Evolutionary conservation across 164 flowering plant species (phyloP).

Genomic region (Annona squamosa): DNA sequence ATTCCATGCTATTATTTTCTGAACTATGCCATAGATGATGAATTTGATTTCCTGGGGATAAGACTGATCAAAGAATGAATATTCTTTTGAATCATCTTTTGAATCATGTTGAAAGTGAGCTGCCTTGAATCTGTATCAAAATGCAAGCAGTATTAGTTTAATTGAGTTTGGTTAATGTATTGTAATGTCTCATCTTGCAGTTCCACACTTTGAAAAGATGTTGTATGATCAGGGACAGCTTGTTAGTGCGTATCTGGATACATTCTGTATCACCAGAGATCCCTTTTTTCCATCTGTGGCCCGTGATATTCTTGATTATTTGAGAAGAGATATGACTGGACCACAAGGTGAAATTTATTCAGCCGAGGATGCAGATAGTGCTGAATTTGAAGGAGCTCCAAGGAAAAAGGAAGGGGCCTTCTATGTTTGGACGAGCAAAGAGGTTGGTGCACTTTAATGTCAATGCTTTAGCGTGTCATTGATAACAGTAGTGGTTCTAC

Average conservation of each 20-base stretch:
- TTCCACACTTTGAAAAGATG: conserved; percentile 99
- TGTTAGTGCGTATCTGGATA: conserved; percentile 70
- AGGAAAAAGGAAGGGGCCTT: conserved; percentile 90
- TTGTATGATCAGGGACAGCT: conserved; percentile 96
- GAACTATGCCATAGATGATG: background rate
- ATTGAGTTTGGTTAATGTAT: background rate
- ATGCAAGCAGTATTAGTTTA: background rate
- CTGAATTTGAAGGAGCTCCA: conserved; percentile 60
- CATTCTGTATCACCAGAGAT: conserved; percentile 62
- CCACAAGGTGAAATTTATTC: conserved; percentile 79
- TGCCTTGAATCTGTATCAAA: background rate
- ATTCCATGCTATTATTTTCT: background rate
- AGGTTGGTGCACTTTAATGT: conserved; percentile 35
- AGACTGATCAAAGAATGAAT: background rate
- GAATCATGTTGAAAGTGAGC: background rate
- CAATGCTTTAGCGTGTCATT: too few species aligned
- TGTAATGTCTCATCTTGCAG: conserved; percentile 37
- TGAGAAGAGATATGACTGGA: conserved; percentile 89
- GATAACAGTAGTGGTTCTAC: too few species aligned
- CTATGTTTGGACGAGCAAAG: conserved; percentile 75
- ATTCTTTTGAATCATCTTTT: background rate
- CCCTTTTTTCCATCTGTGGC: conserved; percentile 43
- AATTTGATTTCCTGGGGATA: background rate
- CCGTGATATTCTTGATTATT: conserved; percentile 81
- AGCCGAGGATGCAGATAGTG: conserved; percentile 98